These are phyloP conservation scores for Calocera cornea DNA, from an alignment of 768 basidiomycete genomes.

Conservation along the genomic window DNA sequence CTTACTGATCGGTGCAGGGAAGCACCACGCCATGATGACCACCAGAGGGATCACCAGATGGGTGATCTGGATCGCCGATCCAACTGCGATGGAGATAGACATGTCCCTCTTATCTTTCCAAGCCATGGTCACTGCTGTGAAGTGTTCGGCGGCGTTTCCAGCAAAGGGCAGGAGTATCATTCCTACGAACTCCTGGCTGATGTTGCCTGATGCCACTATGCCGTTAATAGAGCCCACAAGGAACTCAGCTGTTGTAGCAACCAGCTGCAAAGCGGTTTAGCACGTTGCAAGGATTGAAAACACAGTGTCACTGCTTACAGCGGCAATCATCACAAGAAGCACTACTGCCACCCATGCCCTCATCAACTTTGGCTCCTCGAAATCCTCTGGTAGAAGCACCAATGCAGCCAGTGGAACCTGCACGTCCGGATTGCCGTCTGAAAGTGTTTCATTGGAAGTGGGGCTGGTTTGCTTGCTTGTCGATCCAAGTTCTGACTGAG, in stretches of 20 bases:
- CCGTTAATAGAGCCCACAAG: constrained; percentile 75
- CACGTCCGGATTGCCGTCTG: too few relatives aligned
- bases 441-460: too few relatives aligned
- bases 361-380: not conserved
- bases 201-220: constrained; percentile 39
- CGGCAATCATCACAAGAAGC: constrained; percentile 45
- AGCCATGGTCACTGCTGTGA: constrained; percentile 64
- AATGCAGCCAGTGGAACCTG: too few relatives aligned
- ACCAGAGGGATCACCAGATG: constrained; percentile 77
- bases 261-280: constrained; percentile 27
- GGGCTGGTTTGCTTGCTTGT: too few relatives aligned
- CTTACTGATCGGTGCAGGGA: constrained; percentile 62
- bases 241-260: constrained; percentile 46
- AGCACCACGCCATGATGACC: constrained; percentile 67
- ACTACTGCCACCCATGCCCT: constrained; percentile 31
- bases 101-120: constrained; percentile 72
- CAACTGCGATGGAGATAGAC: constrained; percentile 33
- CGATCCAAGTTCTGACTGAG: too few relatives aligned
- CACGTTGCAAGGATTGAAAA: not conserved
- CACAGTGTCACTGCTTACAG: constrained; percentile 32
- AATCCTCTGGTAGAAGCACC: not conserved
- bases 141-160: constrained; percentile 86
- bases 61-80: constrained; percentile 31
- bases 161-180: constrained; percentile 86
- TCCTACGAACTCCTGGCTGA: constrained; percentile 73